Evolutionary conservation across 1,139 yeast genomes (phyloP).

Genomic region (Nakaseomyces nivariensis): DNA sequence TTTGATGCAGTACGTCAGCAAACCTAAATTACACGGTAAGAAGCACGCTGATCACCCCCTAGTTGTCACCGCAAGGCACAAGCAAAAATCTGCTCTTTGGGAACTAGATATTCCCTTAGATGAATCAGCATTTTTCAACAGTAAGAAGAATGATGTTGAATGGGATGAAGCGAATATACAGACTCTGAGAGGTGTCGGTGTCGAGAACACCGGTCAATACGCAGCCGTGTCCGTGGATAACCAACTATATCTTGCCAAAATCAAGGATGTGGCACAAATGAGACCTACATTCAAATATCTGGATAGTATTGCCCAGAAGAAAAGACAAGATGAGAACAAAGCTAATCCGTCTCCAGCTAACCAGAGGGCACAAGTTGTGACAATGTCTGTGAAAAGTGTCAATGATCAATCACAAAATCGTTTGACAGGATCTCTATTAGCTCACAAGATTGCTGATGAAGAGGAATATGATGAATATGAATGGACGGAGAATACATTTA

Average conservation of each 20-base stretch:
- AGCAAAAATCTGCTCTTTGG: constrained; percentile 47
- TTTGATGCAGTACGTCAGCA: constrained; percentile 65
- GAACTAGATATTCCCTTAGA: constrained; percentile 68
- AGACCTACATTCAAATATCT: constrained; percentile 76
- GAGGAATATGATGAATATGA: constrained; percentile 42
- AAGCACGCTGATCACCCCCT: constrained; percentile 35
- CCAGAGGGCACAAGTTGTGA: constrained; percentile 53
- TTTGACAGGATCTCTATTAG: constrained; percentile 70
- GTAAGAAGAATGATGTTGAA: constrained; percentile 40
- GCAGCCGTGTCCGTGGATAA: constrained; percentile 41
- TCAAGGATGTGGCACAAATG: constrained; percentile 63
- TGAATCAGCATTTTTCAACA: constrained; percentile 52
- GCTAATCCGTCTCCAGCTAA: constrained; percentile 37
- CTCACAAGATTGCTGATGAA: constrained; percentile 66
- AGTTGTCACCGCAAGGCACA: constrained; percentile 44
- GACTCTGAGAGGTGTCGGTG: constrained; percentile 59
- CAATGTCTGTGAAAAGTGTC: constrained; percentile 65
- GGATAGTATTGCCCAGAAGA: constrained; percentile 38
- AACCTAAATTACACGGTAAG: constrained; percentile 43
- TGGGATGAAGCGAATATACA: constrained; percentile 58
- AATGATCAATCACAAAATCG: constrained; percentile 48
- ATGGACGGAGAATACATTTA: constrained; percentile 25
- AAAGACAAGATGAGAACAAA: constrained; percentile 31
- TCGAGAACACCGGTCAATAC: constrained; percentile 47
- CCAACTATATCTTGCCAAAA: constrained; percentile 54